Evolutionary conservation across 2,329 filamentous ascomycete species (phyloP).

Genomic region (Penicillium sp.): DNA sequence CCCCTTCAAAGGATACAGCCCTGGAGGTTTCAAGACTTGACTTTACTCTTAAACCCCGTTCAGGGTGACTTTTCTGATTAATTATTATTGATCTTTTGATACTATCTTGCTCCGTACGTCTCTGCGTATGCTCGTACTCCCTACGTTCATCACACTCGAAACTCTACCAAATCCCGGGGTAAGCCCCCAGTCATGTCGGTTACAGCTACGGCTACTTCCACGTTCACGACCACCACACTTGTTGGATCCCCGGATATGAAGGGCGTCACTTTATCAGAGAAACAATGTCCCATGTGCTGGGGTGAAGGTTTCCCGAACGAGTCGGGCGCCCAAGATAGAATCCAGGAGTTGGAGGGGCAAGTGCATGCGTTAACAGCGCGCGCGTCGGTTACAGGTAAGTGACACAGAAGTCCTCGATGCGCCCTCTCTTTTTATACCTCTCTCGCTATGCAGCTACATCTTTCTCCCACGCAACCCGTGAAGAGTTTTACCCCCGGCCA

Average conservation of each 20-base stretch:
- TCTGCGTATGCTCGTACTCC: background rate
- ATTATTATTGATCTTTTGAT: background rate
- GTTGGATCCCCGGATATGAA: slow-evolving; percentile 35
- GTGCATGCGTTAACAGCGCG: slow-evolving; percentile 55
- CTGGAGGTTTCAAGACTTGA: background rate
- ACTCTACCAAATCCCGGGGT: slow-evolving; percentile 14
- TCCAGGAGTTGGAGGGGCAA: slow-evolving; percentile 58
- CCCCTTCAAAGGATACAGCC: slow-evolving; percentile 6
- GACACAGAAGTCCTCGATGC: background rate
- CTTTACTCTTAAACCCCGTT: background rate
- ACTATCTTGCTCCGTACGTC: too few relatives aligned
- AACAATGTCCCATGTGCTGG: slow-evolving; percentile 44
- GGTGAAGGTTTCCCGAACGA: slow-evolving; percentile 31
- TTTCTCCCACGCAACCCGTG: too few relatives aligned
- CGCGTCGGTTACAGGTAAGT: slow-evolving; percentile 55
- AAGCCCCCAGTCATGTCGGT: slow-evolving; percentile 29
- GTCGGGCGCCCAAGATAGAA: slow-evolving; percentile 41
- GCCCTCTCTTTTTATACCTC: background rate
- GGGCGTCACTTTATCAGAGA: slow-evolving; percentile 23
- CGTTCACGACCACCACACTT: slow-evolving; percentile 33
- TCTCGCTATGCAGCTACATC: background rate
- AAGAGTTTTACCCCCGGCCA: background rate
- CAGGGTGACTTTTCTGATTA: background rate
- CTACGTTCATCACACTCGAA: background rate
- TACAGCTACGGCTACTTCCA: slow-evolving; percentile 23